Conservation (phyloP, 306 rosid species). For the Astragalus membranaceus region DNA sequence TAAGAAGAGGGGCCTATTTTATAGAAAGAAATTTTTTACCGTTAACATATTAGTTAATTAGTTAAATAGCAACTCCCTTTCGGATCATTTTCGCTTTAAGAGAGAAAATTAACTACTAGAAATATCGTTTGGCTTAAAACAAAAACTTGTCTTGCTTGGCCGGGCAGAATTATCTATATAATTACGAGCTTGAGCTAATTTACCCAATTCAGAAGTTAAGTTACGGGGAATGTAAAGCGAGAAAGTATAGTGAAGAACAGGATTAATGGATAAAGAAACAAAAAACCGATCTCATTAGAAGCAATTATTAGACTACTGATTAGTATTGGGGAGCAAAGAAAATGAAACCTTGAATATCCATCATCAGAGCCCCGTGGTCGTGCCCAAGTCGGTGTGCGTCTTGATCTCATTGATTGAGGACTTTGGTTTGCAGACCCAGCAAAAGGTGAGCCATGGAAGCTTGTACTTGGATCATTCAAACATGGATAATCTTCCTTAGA, state of each 20-base stretch:
- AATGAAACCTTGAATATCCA: slow-evolving; percentile 81
- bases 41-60: too few species aligned
- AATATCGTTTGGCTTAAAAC: background rate
- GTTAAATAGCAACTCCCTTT: too few species aligned
- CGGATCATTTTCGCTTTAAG: background rate
- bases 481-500: slow-evolving; percentile 93
- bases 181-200: slow-evolving; percentile 1
- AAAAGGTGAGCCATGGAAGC: slow-evolving; percentile 53
- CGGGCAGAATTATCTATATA: background rate
- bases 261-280: background rate
- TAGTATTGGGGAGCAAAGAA: background rate
- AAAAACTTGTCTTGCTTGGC: background rate
- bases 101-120: background rate
- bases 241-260: background rate
- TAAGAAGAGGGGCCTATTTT: too few species aligned
- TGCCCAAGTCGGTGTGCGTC: slow-evolving; percentile 88
- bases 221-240: background rate
- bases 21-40: too few species aligned
- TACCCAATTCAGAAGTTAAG: background rate
- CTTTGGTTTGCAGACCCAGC: slow-evolving; percentile 36
- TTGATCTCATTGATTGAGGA: slow-evolving; percentile 89
- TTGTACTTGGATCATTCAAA: slow-evolving; percentile 80
- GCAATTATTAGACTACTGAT: slow-evolving; percentile 4
- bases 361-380: slow-evolving; percentile 85
- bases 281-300: background rate